These are phyloP conservation scores for Lipomyces yamadae DNA, from an alignment of 805 yeast species.

Conservation along the genomic window DNA sequence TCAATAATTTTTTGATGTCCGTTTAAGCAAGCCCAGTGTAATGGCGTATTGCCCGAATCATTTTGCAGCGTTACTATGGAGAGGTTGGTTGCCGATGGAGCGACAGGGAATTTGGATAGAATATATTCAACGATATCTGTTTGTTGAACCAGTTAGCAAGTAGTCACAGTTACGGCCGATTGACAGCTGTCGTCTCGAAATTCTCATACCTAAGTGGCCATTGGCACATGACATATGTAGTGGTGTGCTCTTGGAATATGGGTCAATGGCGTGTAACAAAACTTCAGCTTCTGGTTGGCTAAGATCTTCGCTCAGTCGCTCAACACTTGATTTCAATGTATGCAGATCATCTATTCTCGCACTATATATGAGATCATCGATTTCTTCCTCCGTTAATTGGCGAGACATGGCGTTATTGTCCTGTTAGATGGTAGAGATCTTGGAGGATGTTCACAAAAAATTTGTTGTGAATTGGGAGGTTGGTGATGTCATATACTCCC, in stretches of 20 bases:
- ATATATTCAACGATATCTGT: conserved; percentile 33
- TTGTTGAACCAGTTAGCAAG: background rate
- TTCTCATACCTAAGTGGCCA: conserved; percentile 66
- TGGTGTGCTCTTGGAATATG: conserved; percentile 69
- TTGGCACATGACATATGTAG: conserved; percentile 96
- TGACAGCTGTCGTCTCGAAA: background rate
- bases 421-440: background rate
- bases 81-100: background rate
- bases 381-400: conserved; percentile 63
- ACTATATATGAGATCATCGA: conserved; percentile 78
- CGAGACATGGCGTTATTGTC: conserved; percentile 12
- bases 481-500: too few relatives aligned
- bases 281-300: conserved; percentile 25
- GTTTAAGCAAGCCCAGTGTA: conserved; percentile 94
- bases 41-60: conserved; percentile 87
- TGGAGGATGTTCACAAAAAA: background rate
- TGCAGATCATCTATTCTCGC: conserved; percentile 89
- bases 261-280: conserved; percentile 65
- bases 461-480: background rate
- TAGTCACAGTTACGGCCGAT: background rate
- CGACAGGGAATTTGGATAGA: conserved; percentile 16
- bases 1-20: conserved; percentile 79
- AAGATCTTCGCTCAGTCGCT: conserved; percentile 48
- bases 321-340: conserved; percentile 68
- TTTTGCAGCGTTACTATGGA: conserved; percentile 59